Evolutionary conservation across 441 rosid genomes (phyloP), one percentile per base, ranked within the genome.

Genomic region (Pelargonium citronellum): DNA sequence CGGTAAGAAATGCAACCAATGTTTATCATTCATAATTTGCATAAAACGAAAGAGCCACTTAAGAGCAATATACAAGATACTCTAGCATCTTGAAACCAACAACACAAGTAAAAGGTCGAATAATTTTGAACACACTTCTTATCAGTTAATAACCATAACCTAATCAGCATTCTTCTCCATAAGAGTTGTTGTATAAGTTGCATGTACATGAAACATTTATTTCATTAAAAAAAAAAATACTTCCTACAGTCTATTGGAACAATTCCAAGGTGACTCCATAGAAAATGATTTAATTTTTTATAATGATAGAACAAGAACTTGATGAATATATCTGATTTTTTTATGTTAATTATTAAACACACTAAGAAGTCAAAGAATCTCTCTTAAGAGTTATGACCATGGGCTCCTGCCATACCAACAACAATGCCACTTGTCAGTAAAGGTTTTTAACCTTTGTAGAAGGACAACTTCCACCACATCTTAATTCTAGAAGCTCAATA

Each of bases 11-110:
- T 60, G 15, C 15, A 60, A 60, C 37, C 15, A 24, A 20, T 22
- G 64, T 24, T 22, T n/a, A 61, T 24, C 17, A 61, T 9, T 22
- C 64, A 61, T 22, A 34, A 3, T 61, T 61, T 61, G 64, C 64
- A 61, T 61, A 22, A 22, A 61, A 22, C 24, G 10, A 8, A 10
- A 24, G 64, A 61, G 27, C 64, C 64, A 22, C 2, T 22, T 7
- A 61, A 61, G 20, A 10, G 3, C n/a, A 61, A 11, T 20, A 27
- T 58, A 10, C 27, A 61, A 61, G 10, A 61, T 61, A 61, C 39
- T 61, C 16, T 24, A 61, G 37, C 39, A 22, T 27, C 39, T 61
- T 15, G 27, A 61, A 9, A 24, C 16, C 39, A 24, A 37, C 39
- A 24, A 24, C 65, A 61, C 12, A 11, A 13, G 30, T 60, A 60